phyloP scores from a whole-genome alignment of 805 yeast species.

The Pachysolen tannophilus region DNA sequence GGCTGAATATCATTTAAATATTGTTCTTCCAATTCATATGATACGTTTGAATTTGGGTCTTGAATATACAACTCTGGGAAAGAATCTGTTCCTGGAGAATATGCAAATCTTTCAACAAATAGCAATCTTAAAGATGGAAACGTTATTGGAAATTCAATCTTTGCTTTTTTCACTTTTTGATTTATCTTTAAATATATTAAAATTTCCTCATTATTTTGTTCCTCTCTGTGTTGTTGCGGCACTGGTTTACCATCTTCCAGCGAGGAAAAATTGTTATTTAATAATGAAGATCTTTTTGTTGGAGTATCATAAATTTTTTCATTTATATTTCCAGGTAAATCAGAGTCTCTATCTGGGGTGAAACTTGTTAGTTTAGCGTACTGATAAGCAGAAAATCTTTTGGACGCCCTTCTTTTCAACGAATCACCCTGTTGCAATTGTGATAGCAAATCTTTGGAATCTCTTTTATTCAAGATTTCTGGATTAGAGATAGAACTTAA shows the following conservation, averaged over 20 bases:
- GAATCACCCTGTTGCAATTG: slow-evolving; percentile 79
- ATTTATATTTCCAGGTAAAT: slow-evolving; percentile 3
- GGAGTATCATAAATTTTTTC: slow-evolving; percentile 12
- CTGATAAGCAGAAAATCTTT: slow-evolving; percentile 90
- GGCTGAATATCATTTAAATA: slow-evolving; percentile 47
- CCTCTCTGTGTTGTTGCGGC: too few species aligned
- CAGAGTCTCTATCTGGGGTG: slow-evolving; percentile 23
- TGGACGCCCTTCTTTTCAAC: slow-evolving; percentile 86
- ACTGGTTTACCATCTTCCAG: background rate
- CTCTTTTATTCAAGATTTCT: background rate
- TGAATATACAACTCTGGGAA: slow-evolving; percentile 77
- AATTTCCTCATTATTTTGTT: background rate
- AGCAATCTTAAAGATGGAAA: slow-evolving; percentile 52
- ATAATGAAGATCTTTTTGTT: slow-evolving; percentile 8
- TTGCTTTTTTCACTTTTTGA: slow-evolving; percentile 48
- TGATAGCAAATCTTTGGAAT: slow-evolving; percentile 50
- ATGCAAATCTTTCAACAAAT: slow-evolving; percentile 84
- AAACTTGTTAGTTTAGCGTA: slow-evolving; percentile 61
- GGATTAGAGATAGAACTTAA: background rate
- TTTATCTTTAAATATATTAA: slow-evolving; percentile 41
- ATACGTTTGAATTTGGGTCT: slow-evolving; percentile 48
- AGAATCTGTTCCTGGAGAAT: slow-evolving; percentile 59
- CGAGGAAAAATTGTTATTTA: background rate
- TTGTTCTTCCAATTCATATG: slow-evolving; percentile 76
- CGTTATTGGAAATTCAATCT: slow-evolving; percentile 35